phyloP scores from a whole-genome alignment of 177 flowering plant genomes.

The Telopea speciosissima region DNA sequence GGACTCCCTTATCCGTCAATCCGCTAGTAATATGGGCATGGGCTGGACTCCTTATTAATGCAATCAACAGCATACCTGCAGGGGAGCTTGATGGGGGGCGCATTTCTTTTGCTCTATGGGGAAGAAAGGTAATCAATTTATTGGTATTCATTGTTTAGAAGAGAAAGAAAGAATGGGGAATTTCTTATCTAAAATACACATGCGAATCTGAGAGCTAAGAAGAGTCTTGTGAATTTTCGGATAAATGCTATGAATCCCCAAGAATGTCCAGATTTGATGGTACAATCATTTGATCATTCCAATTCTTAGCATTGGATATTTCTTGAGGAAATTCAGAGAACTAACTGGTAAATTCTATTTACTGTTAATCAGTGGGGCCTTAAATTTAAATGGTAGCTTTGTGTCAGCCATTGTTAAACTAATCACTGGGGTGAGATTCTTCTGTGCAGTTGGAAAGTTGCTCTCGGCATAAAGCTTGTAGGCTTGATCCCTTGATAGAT shows the following conservation, averaged over 20 bases:
- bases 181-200: no score
- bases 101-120: slow-evolving; percentile 86
- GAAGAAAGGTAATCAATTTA: slow-evolving; percentile 72
- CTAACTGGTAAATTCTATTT: background rate
- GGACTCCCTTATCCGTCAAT: slow-evolving; percentile 73
- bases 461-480: background rate
- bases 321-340: background rate
- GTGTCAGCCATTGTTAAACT: no score
- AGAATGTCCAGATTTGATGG: background rate
- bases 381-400: background rate
- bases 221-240: no score
- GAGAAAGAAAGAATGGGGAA: no score
- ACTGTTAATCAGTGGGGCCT: background rate
- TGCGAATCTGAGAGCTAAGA: no score
- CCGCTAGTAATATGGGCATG: slow-evolving; percentile 95
- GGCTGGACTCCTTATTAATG: slow-evolving; percentile 97
- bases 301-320: background rate
- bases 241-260: no score
- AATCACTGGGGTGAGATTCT: background rate
- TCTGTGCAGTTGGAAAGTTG: background rate
- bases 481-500: background rate
- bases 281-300: background rate
- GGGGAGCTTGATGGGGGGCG: slow-evolving; percentile 98
- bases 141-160: background rate
- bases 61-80: slow-evolving; percentile 96